A percentile compares a stretch with the other conserved stretches of the same genome.
phyloP scores from a whole-genome alignment of 2,329 filamentous ascomycete species.

The Fusarium sublunatum region DNA sequence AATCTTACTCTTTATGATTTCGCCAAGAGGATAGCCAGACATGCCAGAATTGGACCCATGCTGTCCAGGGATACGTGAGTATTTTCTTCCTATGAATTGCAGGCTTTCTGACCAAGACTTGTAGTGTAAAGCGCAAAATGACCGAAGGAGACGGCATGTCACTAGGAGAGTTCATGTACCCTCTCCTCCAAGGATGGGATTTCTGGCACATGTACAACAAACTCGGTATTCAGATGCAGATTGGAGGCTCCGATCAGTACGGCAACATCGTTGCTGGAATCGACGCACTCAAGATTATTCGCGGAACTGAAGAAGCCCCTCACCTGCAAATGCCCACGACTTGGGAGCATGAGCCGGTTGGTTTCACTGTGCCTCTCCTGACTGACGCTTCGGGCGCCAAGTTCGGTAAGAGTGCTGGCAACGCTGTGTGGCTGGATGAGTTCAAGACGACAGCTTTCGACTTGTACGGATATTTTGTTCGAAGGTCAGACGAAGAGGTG shows the following conservation, averaged over 20 bases:
- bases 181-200: conserved; percentile 94
- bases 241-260: conserved; percentile 95
- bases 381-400: conserved; percentile 88
- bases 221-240: conserved; percentile 80
- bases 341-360: conserved; percentile 72
- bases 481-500: conserved; percentile 83
- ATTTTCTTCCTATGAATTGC: neutral
- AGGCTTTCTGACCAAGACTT: conserved; percentile 34
- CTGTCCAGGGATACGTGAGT: conserved; percentile 87
- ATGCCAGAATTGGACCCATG: conserved; percentile 86
- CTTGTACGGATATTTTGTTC: conserved; percentile 90
- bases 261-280: conserved; percentile 95
- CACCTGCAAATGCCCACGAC: conserved; percentile 53
- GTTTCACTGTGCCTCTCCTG: conserved; percentile 90
- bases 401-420: conserved; percentile 94
- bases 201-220: conserved; percentile 87
- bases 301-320: conserved; percentile 65
- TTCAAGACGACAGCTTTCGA: conserved; percentile 86
- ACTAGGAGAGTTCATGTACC: conserved; percentile 92
- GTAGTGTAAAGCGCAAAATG: conserved; percentile 80
- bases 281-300: conserved; percentile 82
- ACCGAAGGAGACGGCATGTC: conserved; percentile 92
- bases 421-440: conserved; percentile 91
- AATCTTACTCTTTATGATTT: conserved; percentile 78
- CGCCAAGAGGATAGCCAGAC: conserved; percentile 76